phyloP scores from a whole-genome alignment of 1,139 yeast species.

The Saccharomyces hybrid region DNA sequence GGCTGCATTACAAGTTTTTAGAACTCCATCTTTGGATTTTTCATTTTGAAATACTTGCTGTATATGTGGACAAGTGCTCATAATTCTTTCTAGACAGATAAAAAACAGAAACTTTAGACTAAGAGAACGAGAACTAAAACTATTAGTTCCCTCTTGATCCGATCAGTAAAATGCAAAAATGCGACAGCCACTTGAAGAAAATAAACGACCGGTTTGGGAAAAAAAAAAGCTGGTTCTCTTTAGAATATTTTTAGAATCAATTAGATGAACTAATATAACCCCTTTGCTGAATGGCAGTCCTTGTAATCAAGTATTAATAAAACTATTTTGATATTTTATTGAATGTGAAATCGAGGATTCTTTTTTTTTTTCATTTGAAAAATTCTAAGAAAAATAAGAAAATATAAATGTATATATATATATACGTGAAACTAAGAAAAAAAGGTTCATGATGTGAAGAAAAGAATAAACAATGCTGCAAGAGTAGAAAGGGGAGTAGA shows the following conservation, averaged over 20 bases:
- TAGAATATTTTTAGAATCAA: not conserved
- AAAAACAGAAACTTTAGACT: not conserved
- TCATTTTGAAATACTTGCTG: constrained; percentile 24
- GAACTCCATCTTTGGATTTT: constrained; percentile 23
- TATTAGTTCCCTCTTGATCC: not conserved
- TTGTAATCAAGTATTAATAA: not conserved
- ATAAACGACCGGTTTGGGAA: not conserved
- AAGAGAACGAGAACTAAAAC: not conserved
- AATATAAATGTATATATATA: not conserved
- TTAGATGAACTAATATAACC: not conserved
- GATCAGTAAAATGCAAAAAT: not conserved
- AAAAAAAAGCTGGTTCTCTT: not conserved
- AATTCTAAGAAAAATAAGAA: not conserved
- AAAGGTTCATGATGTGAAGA: not conserved
- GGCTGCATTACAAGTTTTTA: constrained; percentile 26
- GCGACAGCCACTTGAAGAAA: not conserved
- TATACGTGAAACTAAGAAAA: not conserved
- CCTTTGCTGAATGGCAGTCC: not conserved
- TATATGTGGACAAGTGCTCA: constrained; percentile 14
- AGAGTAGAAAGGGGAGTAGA: not conserved
- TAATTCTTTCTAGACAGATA: not conserved
- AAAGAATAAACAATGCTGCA: not conserved
- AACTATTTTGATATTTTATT: not conserved
- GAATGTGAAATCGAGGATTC: not conserved
- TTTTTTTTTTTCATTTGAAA: not conserved